Evolutionary conservation across 2,329 filamentous ascomycete species (phyloP).

Genomic region (Stemphylium vesicarium): DNA sequence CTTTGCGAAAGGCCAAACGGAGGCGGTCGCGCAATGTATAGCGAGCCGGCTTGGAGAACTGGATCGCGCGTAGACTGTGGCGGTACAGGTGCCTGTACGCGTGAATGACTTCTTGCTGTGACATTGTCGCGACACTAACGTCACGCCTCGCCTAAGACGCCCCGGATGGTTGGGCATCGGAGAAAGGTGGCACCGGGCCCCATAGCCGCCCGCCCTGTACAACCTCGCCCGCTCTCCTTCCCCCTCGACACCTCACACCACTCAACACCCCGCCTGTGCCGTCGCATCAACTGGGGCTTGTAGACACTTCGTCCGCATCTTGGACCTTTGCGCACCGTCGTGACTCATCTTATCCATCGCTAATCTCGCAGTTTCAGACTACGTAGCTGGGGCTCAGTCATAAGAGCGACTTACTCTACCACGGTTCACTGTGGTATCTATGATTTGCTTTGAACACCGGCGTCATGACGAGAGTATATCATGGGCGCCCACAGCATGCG

Average conservation of each 20-base stretch:
- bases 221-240: constrained; percentile 15
- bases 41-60: constrained; percentile 72
- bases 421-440: constrained; percentile 16
- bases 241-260: constrained; percentile 14
- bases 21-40: constrained; percentile 63
- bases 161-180: constrained; percentile 19
- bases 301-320: constrained; percentile 17
- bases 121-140: constrained; percentile 29
- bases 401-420: constrained; percentile 5
- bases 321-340: constrained; percentile 6
- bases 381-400: constrained; percentile 2
- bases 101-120: constrained; percentile 58
- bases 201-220: constrained; percentile 1
- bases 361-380: constrained; percentile 16
- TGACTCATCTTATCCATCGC: constrained; percentile 23
- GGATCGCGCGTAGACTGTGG: constrained; percentile 70
- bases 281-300: constrained; percentile 28
- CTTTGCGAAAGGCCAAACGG: constrained; percentile 50
- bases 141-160: constrained; percentile 5
- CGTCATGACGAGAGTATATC: constrained; percentile 38
- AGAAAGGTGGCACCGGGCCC: constrained; percentile 19
- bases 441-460: constrained; percentile 15
- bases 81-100: constrained; percentile 76
- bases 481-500: constrained; percentile 29
- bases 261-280: constrained; percentile 26